Conservation (phyloP, 2,329 filamentous ascomycete species). For the Cordyceps pruinosa region DNA sequence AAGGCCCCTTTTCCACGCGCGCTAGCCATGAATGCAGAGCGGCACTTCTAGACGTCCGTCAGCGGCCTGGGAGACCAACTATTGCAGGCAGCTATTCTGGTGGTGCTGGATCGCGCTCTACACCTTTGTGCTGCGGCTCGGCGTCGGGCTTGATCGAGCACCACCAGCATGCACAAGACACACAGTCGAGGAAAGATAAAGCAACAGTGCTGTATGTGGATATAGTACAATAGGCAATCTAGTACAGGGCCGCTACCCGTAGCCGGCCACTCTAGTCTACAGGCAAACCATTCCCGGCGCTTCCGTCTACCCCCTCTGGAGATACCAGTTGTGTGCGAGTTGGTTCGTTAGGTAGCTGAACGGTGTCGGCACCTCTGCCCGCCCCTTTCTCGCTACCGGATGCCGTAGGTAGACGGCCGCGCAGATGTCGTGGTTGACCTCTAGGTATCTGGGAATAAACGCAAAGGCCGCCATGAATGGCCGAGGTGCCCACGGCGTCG, state of each 20-base stretch:
- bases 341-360: slow-evolving; percentile 65
- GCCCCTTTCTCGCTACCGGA: slow-evolving; percentile 77
- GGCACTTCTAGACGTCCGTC: neutral
- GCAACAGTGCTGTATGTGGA: slow-evolving; percentile 6
- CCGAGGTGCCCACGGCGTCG: slow-evolving; percentile 82
- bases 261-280: slow-evolving; percentile 6
- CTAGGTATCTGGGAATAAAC: slow-evolving; percentile 89
- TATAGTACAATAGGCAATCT: slow-evolving; percentile 9
- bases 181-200: neutral
- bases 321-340: slow-evolving; percentile 89
- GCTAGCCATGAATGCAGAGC: neutral
- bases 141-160: neutral
- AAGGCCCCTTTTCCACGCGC: neutral
- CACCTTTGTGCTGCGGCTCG: neutral
- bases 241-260: neutral
- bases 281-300: slow-evolving; percentile 1
- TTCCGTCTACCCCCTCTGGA: slow-evolving; percentile 61
- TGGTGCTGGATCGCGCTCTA: too few relatives aligned
- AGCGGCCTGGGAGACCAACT: too few relatives aligned
- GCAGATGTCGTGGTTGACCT: slow-evolving; percentile 97
- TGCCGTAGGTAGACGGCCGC: slow-evolving; percentile 91
- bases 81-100: too few relatives aligned
- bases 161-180: neutral
- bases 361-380: slow-evolving; percentile 78
- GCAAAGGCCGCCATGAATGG: slow-evolving; percentile 87